These are phyloP conservation scores for Termitomyces sp. DNA, from an alignment of 768 basidiomycete species.

Conservation along the genomic window DNA sequence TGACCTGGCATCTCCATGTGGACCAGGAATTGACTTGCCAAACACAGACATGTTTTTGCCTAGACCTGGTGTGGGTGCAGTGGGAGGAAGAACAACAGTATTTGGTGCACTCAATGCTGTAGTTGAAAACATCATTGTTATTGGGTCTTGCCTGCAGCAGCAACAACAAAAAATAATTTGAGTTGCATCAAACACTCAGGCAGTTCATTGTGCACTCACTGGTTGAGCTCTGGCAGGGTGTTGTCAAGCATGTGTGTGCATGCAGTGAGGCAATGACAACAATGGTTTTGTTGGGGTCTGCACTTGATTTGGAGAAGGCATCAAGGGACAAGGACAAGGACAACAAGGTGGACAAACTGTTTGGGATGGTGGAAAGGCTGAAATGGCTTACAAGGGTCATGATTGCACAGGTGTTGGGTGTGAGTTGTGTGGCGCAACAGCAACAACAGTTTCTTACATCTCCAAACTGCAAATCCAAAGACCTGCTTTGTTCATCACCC, in stretches of 20 bases:
- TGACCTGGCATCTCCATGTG: too few species aligned
- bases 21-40: too few species aligned
- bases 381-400: slow-evolving; percentile 80
- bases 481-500: neutral
- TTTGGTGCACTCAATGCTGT: neutral
- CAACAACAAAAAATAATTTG: too few species aligned
- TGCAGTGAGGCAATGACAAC: too few species aligned
- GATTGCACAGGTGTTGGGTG: slow-evolving; percentile 63
- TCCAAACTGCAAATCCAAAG: neutral
- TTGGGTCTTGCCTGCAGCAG: too few species aligned
- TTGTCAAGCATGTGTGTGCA: slow-evolving; percentile 27
- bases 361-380: slow-evolving; percentile 65
- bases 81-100: too few species aligned
- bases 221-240: slow-evolving; percentile 50
- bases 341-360: slow-evolving; percentile 31
- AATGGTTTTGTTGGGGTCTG: too few species aligned
- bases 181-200: too few species aligned
- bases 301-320: too few species aligned
- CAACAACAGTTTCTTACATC: neutral
- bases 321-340: too few species aligned
- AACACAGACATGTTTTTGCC: slow-evolving; percentile 49
- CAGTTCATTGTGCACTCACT: slow-evolving; percentile 59
- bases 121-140: too few species aligned
- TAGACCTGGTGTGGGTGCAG: slow-evolving; percentile 37
- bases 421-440: too few species aligned